Evolutionary conservation across 768 basidiomycete species (phyloP).

Genomic region (Tricholoma matsutake): DNA sequence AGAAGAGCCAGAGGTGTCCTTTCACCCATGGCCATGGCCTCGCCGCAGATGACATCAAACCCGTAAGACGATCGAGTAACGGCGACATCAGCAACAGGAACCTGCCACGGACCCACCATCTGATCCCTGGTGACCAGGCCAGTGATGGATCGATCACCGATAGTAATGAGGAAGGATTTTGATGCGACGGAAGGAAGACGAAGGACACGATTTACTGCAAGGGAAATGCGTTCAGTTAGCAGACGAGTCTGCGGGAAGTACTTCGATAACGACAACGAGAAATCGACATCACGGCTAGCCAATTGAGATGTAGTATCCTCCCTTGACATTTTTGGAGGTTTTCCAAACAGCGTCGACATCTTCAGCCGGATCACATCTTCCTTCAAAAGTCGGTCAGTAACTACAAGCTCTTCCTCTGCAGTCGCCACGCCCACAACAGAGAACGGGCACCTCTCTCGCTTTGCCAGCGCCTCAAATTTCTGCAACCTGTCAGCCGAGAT

Average conservation of each 20-base stretch:
- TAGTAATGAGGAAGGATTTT: constrained; percentile 97
- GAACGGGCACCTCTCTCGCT: constrained; percentile 91
- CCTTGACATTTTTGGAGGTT: constrained; percentile 88
- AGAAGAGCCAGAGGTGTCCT: constrained; percentile 91
- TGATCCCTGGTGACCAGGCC: constrained; percentile 95
- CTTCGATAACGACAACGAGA: constrained; percentile 56
- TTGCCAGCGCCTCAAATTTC: constrained; percentile 72
- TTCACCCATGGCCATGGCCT: constrained; percentile 99
- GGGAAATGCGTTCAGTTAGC: constrained; percentile 47
- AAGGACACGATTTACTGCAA: constrained; percentile 79
- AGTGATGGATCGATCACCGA: constrained; percentile 92
- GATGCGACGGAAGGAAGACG: constrained; percentile 91
- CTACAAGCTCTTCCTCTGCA: constrained; percentile 73
- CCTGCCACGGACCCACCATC: constrained; percentile 99
- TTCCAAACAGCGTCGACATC: constrained; percentile 96
- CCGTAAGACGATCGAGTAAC: constrained; percentile 95
- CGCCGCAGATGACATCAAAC: constrained; percentile 78
- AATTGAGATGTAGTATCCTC: constrained; percentile 50
- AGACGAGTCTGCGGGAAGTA: constrained; percentile 53
- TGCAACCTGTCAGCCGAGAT: constrained; percentile 61
- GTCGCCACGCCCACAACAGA: constrained; percentile 90
- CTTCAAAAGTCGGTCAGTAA: constrained; percentile 81
- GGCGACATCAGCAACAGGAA: constrained; percentile 95
- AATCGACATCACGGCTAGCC: constrained; percentile 58
- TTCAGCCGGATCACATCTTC: constrained; percentile 81